Conservation (phyloP, 192 early-diverging fungal genomes). For the Oehlia diaphana region DNA sequence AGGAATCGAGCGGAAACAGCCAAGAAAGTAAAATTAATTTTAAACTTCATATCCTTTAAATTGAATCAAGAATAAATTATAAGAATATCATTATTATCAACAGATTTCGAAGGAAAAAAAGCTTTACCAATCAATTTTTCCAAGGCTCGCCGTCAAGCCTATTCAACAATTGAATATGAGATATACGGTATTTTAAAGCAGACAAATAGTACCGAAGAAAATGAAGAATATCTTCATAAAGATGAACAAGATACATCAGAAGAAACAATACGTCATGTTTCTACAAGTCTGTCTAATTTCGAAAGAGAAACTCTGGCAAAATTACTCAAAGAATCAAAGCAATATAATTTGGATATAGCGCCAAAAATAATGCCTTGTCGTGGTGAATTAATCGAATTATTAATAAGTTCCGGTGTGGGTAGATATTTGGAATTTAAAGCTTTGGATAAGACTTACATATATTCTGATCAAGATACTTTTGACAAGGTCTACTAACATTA, state of each 20-base stretch:
- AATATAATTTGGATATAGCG: conserved; percentile 67
- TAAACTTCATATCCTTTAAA: not conserved
- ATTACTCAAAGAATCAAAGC: conserved; percentile 50
- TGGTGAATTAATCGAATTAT: conserved; percentile 69
- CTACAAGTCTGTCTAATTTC: conserved; percentile 21
- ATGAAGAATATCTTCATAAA: conserved; percentile 1
- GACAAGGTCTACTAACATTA: conserved; percentile 45
- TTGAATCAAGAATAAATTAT: not conserved
- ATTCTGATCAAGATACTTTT: conserved; percentile 36
- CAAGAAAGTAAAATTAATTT: conserved; percentile 23
- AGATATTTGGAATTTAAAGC: conserved; percentile 89
- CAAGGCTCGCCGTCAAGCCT: not conserved
- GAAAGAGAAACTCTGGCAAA: conserved; percentile 34
- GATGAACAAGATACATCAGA: not conserved
- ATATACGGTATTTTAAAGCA: not conserved
- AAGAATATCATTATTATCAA: not conserved
- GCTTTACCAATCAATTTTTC: not conserved
- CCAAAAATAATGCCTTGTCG: conserved; percentile 71
- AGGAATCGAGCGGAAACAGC: not conserved
- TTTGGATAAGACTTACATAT: conserved; percentile 69
- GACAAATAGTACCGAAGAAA: not conserved
- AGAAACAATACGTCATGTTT: conserved; percentile 15
- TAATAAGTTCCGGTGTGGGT: conserved; percentile 77
- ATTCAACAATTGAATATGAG: conserved; percentile 26
- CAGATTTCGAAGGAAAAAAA: conserved; percentile 21